These are phyloP conservation scores for Acidiella bohemica DNA, from an alignment of 495 filamentous ascomycete genomes.

Conservation along the genomic window DNA sequence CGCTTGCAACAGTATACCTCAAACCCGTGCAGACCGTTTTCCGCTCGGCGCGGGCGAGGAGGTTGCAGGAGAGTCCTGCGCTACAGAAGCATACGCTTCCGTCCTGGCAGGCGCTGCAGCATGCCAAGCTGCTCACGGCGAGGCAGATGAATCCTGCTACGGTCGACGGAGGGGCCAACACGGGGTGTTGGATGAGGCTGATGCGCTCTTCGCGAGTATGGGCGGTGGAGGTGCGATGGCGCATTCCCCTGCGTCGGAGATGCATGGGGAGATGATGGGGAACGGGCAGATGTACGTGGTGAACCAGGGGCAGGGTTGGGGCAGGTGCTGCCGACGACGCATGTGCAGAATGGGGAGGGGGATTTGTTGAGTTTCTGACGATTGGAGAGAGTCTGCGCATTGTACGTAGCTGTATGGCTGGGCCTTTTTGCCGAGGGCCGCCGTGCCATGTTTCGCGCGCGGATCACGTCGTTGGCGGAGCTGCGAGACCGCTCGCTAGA, in stretches of 20 bases:
- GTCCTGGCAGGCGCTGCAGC: constrained; percentile 25
- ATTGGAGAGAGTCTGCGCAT: no score
- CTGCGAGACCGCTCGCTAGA: no score
- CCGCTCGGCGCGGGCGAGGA: constrained; percentile 67
- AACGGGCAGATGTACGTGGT: constrained; percentile 42
- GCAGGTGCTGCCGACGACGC: constrained; percentile 35
- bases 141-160: constrained; percentile 4
- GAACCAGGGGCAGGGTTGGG: constrained; percentile 51
- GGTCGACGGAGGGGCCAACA: constrained; percentile 20
- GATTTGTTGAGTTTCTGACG: constrained; percentile 19
- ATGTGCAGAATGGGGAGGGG: constrained; percentile 19
- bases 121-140: constrained; percentile 9
- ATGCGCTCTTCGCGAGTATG: constrained; percentile 69
- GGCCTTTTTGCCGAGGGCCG: no score
- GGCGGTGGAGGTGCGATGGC: constrained; percentile 36
- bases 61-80: constrained; percentile 66
- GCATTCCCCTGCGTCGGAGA: constrained; percentile 28
- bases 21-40: constrained; percentile 99
- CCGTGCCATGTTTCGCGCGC: no score
- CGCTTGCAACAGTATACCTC: constrained; percentile 89
- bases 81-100: constrained; percentile 56
- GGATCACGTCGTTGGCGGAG: no score
- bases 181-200: constrained; percentile 61
- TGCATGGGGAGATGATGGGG: constrained; percentile 18
- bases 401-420: no score